Base-by-base conservation (phyloP, 371 early-diverging fungal species). In the Mortierella sp. region DNA sequence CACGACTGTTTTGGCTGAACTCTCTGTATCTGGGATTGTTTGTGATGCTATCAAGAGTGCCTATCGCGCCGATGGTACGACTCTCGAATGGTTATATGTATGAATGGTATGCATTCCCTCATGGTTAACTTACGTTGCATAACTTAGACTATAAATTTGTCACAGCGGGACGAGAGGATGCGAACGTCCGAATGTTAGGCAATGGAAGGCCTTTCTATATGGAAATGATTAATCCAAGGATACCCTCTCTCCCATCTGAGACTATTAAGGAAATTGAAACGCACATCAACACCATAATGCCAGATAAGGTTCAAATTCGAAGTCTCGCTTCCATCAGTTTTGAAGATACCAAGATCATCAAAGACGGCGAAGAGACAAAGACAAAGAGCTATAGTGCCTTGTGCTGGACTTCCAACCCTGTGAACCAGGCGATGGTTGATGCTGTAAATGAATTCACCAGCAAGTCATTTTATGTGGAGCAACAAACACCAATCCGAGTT, bases 181-280 rank as follows among this genome's bases (percentile, higher is more conserved):
- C 95, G 16, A 97, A 99, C 85, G 99, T 99, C 10, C 89, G 96
- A 36, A 97, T 97, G 97, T 84, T 98, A 33, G 98, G 97, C 40
- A 85, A 86, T 40, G 99, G 99, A 16, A 86, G 99, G 45, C 99
- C 99, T 7, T 99, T 98, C 84, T 95, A 96, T 69, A 75, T 96
- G 22, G 96, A 97, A 74, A 67, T 99, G 58, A 86, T 91, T 19
- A 94, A 98, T 67, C 98, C 99, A 13, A 85, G 89, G 11, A 81
- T 65, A 28, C 73, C 77, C 66, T 73, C 47, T 15, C 45, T 82
- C 28, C 84, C 69, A 5, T 77, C 43, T 22, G 85, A 83, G 43
- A 86, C 90, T 38, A 84, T 94, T 67, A 58, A 60, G 6, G 69
- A 80, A 24, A 75, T 94, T 21, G 88, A 95, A 78, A 65, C 78